These are phyloP conservation scores for Heterobasidion parviporum DNA, from an alignment of 1,284 basidiomycete genomes.

Conservation along the genomic window DNA sequence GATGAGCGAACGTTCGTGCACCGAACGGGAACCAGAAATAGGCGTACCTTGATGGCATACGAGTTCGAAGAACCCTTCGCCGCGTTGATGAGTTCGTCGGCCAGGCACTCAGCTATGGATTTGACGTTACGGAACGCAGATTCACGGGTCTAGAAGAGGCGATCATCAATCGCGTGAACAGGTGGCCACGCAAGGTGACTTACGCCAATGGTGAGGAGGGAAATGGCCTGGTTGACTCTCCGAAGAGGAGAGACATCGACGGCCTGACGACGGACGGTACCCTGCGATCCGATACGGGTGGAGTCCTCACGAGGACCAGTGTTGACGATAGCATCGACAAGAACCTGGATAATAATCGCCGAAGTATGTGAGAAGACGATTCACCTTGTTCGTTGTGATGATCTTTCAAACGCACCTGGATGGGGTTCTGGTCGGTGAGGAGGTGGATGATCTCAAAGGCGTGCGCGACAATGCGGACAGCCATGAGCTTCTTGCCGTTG, in stretches of 20 bases:
- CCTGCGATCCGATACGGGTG: slow-evolving; percentile 99
- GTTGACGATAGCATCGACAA: slow-evolving; percentile 99
- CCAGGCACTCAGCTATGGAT: slow-evolving; percentile 97
- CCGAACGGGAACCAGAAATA: background rate
- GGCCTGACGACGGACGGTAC: slow-evolving; percentile 99
- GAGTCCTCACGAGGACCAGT: slow-evolving; percentile 99
- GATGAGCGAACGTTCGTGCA: background rate
- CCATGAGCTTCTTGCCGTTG: slow-evolving; percentile 99
- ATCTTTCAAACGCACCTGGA: slow-evolving; percentile 59
- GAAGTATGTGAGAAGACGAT: background rate
- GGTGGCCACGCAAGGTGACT: slow-evolving; percentile 22
- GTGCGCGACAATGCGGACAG: slow-evolving; percentile 99
- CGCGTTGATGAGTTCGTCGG: slow-evolving; percentile 99
- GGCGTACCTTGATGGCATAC: slow-evolving; percentile 91
- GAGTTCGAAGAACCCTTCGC: slow-evolving; percentile 99
- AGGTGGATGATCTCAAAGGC: slow-evolving; percentile 99
- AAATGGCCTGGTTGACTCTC: slow-evolving; percentile 96
- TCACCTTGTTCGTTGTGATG: background rate
- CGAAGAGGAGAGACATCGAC: slow-evolving; percentile 99
- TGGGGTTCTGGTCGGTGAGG: slow-evolving; percentile 99
- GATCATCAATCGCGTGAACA: slow-evolving; percentile 2
- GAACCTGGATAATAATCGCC: slow-evolving; percentile 36
- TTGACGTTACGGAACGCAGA: slow-evolving; percentile 99
- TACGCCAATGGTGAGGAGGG: slow-evolving; percentile 94
- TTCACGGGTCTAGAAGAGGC: slow-evolving; percentile 76